phyloP scores from a whole-genome alignment of 1,284 basidiomycete genomes.

The Cryptococcus sp. region DNA sequence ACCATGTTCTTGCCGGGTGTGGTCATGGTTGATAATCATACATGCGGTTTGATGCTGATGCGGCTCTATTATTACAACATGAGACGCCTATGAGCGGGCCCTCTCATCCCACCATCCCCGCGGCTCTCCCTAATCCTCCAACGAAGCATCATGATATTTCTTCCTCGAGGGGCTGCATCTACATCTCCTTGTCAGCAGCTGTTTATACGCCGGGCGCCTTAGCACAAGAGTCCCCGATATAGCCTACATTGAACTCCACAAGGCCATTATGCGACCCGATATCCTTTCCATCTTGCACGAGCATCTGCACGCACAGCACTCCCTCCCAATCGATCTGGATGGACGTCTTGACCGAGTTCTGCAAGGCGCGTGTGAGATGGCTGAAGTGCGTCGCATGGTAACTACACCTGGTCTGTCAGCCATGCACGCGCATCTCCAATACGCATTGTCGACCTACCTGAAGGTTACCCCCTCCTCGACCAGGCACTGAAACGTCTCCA shows the following conservation, averaged over 20 bases:
- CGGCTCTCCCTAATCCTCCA: not conserved
- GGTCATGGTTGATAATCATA: no score
- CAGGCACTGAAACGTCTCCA: constrained; percentile 78
- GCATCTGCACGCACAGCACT: constrained; percentile 75
- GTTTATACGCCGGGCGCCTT: not conserved
- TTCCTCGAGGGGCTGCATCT: constrained; percentile 46
- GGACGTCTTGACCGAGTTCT: constrained; percentile 77
- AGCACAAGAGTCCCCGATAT: no score
- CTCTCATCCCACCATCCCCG: no score
- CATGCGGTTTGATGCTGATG: no score
- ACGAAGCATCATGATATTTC: constrained; percentile 16
- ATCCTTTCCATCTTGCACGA: constrained; percentile 60
- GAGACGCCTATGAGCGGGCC: no score
- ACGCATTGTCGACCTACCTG: constrained; percentile 56
- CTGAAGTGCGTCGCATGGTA: constrained; percentile 74
- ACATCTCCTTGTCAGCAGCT: not conserved
- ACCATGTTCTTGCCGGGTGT: no score
- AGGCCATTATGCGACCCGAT: constrained; percentile 58
- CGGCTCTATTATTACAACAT: no score
- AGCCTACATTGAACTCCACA: constrained; percentile 75
- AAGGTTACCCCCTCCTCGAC: constrained; percentile 59
- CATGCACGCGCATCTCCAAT: not conserved
- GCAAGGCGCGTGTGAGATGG: constrained; percentile 66
- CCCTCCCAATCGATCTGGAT: constrained; percentile 76
- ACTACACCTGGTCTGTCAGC: constrained; percentile 50